Base-by-base conservation (phyloP, 2,329 filamentous ascomycete species). In the Botrytis pseudocinerea region DNA sequence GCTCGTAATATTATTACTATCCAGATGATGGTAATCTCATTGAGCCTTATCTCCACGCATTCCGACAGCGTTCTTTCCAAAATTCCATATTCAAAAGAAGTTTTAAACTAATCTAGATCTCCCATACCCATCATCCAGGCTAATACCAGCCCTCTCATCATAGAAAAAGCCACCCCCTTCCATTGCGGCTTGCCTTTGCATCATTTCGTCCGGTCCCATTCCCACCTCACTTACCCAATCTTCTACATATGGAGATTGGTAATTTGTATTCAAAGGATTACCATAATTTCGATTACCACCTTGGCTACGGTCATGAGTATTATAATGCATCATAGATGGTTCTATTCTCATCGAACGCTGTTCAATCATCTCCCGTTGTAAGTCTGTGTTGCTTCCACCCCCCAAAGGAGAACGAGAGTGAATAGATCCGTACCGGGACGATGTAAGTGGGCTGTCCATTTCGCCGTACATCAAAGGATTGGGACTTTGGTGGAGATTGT, bases 201-300 rank as follows among this genome's bases (percentile, higher is more conserved):
- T 40, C 44, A 71, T 42, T 12, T 71, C 42, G 38, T 71, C 69
- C 9, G 46, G 46, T 5, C 48, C 65, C 38, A 32, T 32, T n/a
- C 35, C 69, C 57, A 28, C 59, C 22, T 71, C 69, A 71, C 59
- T 64, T 32, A 71, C 46, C 69, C 69, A 71, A 25, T 71, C 69
- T 64, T 71, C 69, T 16, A 71, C 69, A 42, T 71, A 71, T 16
- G 69, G 69, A 40, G 69, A 54, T 71, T 71, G 59, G 40, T 71
- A 71, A 54, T 71, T 71, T 42, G 65, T 57, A 25, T 42, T 22
- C 48, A 69, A n/a, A 32, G 18, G 65, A 25, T 18, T 9, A 5
- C 25, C 10, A 57, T 32, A 20, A 42, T 69, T 32, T n/a, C 48
- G 59, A 32, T 7, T 20, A 51, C 59, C 35, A 4, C 25, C 7